These are phyloP conservation scores for Magnolia sinica DNA, from an alignment of 164 flowering plant genomes.

Conservation along the genomic window DNA sequence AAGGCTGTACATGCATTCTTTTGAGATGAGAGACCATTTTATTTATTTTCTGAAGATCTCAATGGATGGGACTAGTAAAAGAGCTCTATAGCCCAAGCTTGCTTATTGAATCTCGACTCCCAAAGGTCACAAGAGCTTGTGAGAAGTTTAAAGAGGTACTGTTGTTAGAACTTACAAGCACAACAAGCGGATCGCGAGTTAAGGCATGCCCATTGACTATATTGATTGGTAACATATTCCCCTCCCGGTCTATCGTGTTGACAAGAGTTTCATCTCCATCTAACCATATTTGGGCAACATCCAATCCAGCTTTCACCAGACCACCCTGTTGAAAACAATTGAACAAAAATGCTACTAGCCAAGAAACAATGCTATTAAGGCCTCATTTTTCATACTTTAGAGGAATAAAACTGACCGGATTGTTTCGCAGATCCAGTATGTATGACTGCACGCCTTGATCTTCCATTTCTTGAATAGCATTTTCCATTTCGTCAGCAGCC, in stretches of 20 bases:
- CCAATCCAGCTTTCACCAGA: constrained; percentile 86
- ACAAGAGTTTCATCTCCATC: constrained; percentile 97
- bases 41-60: too few relatives aligned
- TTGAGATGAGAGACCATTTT: too few relatives aligned
- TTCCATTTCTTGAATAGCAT: constrained; percentile 75
- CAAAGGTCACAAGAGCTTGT: too few relatives aligned
- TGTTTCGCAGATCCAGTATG: constrained; percentile 87
- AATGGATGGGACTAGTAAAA: too few relatives aligned
- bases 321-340: constrained; percentile 59
- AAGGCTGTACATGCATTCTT: too few relatives aligned
- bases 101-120: too few relatives aligned
- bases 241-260: constrained; percentile 82
- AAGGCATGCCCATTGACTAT: constrained; percentile 86
- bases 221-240: constrained; percentile 73
- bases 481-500: constrained; percentile 87
- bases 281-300: constrained; percentile 97
- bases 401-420: constrained; percentile 52
- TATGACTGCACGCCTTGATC: constrained; percentile 80
- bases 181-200: constrained; percentile 93
- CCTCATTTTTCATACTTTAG: constrained; percentile 1
- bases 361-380: background rate
- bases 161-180: constrained; percentile 59
- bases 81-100: too few relatives aligned
- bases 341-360: background rate
- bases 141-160: too few relatives aligned